These are phyloP conservation scores for Dactylellina drechsleri DNA, from an alignment of 2,329 filamentous ascomycete genomes.

Conservation along the genomic window DNA sequence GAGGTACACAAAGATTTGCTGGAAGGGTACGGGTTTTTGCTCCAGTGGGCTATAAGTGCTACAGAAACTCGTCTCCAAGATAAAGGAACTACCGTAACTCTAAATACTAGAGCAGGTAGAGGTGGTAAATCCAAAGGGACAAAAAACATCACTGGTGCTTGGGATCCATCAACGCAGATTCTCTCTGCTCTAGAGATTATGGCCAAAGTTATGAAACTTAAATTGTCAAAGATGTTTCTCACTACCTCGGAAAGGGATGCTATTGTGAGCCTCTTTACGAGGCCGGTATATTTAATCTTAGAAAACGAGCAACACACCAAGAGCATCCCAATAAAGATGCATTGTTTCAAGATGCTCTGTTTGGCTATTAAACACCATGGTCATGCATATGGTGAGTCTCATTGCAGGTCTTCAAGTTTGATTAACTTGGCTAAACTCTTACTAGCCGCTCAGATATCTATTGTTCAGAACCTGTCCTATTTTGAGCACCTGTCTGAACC, in stretches of 20 bases:
- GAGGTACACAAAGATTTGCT: constrained; percentile 89
- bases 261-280: constrained; percentile 89
- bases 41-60: constrained; percentile 95
- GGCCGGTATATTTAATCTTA: constrained; percentile 90
- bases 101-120: constrained; percentile 70
- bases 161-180: constrained; percentile 89
- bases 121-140: constrained; percentile 79
- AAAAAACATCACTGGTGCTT: constrained; percentile 75
- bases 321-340: constrained; percentile 88
- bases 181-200: constrained; percentile 90
- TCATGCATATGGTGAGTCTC: constrained; percentile 83
- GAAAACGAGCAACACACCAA: constrained; percentile 95
- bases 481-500: constrained; percentile 99
- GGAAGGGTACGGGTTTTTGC: constrained; percentile 90
- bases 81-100: constrained; percentile 78
- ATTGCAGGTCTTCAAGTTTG: neutral
- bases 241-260: constrained; percentile 97
- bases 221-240: constrained; percentile 85
- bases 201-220: constrained; percentile 86
- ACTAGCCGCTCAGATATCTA: constrained; percentile 90
- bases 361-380: constrained; percentile 98
- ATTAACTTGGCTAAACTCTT: constrained; percentile 28
- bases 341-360: constrained; percentile 95
- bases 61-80: constrained; percentile 93
- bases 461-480: constrained; percentile 96